Evolutionary conservation across 768 basidiomycete species (phyloP), one percentile per base, ranked within the genome.

Genomic region (Agaricus blazei): DNA sequence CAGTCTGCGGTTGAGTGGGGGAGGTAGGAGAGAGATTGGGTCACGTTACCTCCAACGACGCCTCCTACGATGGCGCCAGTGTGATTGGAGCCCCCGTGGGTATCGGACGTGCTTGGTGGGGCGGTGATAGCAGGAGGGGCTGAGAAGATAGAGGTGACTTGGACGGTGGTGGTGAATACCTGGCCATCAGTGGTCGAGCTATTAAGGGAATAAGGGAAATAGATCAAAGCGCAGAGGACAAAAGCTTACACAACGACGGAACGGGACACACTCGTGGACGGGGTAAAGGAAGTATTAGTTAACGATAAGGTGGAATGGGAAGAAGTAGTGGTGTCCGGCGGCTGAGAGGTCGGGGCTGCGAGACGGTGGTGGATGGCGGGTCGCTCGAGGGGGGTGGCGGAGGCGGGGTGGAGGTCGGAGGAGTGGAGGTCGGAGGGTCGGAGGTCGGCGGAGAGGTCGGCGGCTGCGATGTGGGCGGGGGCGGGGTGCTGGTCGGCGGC

Each of bases 11-110:
- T 28, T 51, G 51, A 50, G 49, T 23, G 3, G 31, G 24, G 24
- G 9, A 24, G 29, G n/a, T 15, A 54, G 5, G 42, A 38, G 31
- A 48, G 7, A 40, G 29, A 46, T 43, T 2, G 15, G 41, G 3
- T 63, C 68, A 43, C 34, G 34, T 34, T 58, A 59, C 79, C 81
- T 54, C 79, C 80, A n/a, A 81, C 76, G 2, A 75, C 73, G 15
- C 77, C 77, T 9, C 81, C 81, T 3, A 80, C 73, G 54, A 83
- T 81, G 3, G 78, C 68, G 28, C 71, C 77, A 0, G 69, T 71
- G 54, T 71, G 67, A 24, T 11, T 44, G 29, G n/a, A 56, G 29
- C 41, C 0, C 8, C 41, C 51, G 9, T 45, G 9, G n/a, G 38
- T 19, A 8, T 23, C 3, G 19, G 19, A 8, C 8, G 8, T 11